Evolutionary conservation across 2,329 filamentous ascomycete species (phyloP).

Genomic region (Monosporascus sp.): DNA sequence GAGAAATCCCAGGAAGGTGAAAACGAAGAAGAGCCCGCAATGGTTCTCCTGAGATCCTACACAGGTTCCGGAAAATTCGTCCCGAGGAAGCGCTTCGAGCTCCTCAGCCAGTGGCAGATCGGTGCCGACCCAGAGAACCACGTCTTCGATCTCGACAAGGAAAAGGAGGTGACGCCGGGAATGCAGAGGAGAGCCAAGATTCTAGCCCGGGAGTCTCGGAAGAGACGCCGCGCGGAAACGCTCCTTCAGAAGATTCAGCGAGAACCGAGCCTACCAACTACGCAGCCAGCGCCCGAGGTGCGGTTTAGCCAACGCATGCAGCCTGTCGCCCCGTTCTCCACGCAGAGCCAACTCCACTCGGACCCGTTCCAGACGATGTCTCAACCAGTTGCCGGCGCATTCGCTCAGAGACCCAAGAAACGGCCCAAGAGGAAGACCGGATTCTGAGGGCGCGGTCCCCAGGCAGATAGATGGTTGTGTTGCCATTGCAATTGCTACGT

Average conservation of each 20-base stretch:
- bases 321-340: constrained; percentile 11
- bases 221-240: constrained; percentile 24
- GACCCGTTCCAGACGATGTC: constrained; percentile 23
- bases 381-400: constrained; percentile 24
- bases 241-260: constrained; percentile 19
- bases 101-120: constrained; percentile 24
- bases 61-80: constrained; percentile 24
- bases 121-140: constrained; percentile 19
- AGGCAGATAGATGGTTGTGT: not conserved
- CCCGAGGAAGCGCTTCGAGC: constrained; percentile 15
- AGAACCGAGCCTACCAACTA: constrained; percentile 18
- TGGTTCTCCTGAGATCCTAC: constrained; percentile 23
- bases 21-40: constrained; percentile 20
- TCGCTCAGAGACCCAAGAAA: constrained; percentile 26
- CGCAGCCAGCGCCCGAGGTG: constrained; percentile 20
- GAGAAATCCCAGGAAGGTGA: constrained; percentile 1
- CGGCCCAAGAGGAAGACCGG: constrained; percentile 24
- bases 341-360: constrained; percentile 18
- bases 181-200: constrained; percentile 20
- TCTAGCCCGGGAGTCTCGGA: constrained; percentile 21
- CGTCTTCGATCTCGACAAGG: constrained; percentile 24
- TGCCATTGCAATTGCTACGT: not conserved
- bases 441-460: constrained; percentile 15
- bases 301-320: constrained; percentile 19
- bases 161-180: constrained; percentile 18